Evolutionary conservation across 345 rosid genomes (phyloP), one percentile per base, ranked within the genome.

Genomic region (Bretschneidera sinensis): DNA sequence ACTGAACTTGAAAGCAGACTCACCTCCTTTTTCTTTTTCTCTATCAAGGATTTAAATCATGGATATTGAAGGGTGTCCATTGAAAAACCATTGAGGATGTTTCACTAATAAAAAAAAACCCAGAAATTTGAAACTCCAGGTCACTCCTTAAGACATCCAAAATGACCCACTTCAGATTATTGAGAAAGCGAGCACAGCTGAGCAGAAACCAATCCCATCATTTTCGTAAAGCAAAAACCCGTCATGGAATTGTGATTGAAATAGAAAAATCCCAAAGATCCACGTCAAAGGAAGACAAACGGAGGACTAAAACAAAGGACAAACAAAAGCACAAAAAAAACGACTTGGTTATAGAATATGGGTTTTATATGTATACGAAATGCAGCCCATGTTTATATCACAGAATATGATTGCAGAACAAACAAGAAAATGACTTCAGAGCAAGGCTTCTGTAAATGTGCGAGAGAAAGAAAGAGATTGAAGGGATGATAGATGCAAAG

Each of bases 341-440:
- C 59, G 61, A 34, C 49, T 68, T 62, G 60, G 66, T 66, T 51
- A 69, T 56, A 60, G 77, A 81, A 69, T 61, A 80, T 73, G 71
- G 72, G 67, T 21, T 67, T 61, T 56, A 74, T 17, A 49, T 71
- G 63, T 18, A 35, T 25, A 49, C 22, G 64, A 23, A 65, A 60
- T 34, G 49, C 51, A 51, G 24, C 21, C 53, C 66, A 22, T 66
- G 59, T 50, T 63, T 67, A 35, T 18, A 48, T 49, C 61, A 71
- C 68, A 60, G 53, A 67, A 66, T 52, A 66, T 54, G 69, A 68
- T 48, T 59, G 75, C 67, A 57, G 74, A 76, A 76, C 67, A 71
- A 73, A 78, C 69, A 81, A 76, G 68, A 75, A 74, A 72, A 70
- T 48, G 66, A 57, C 75, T 50, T 62, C 50, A 64, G 45, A 57